Percentiles rank a stretch among this genome's conserved stretches.
These are phyloP conservation scores for Pisolithus orientalis DNA, from an alignment of 768 basidiomycete species.

Conservation along the genomic window DNA sequence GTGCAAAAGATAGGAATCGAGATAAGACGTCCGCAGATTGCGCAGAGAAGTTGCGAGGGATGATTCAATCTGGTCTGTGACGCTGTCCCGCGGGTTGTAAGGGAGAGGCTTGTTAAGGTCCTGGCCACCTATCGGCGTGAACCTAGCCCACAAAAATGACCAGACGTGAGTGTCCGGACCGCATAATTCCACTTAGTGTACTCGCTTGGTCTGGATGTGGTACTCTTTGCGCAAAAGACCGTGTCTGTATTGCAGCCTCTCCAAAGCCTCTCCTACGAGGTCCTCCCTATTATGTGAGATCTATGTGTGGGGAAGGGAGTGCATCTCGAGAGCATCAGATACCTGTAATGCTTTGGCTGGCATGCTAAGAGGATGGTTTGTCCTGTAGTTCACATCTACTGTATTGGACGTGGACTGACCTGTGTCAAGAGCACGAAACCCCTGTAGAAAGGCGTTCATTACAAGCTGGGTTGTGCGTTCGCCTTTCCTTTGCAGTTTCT, in stretches of 20 bases:
- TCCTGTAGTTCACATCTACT: background rate
- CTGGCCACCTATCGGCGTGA: constrained; percentile 69
- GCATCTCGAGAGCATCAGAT: constrained; percentile 6
- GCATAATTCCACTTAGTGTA: background rate
- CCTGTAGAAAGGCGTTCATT: constrained; percentile 62
- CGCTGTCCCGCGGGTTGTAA: constrained; percentile 48
- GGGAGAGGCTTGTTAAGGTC: constrained; percentile 65
- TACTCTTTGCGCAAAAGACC: constrained; percentile 62
- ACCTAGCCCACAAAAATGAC: constrained; percentile 37
- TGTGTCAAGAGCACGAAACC: constrained; percentile 82
- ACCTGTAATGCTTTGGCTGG: constrained; percentile 70
- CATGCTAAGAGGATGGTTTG: constrained; percentile 36
- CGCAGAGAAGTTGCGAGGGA: constrained; percentile 61
- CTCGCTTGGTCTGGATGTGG: constrained; percentile 76
- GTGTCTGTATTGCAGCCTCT: constrained; percentile 48
- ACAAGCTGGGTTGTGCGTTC: constrained; percentile 64
- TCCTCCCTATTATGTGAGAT: constrained; percentile 51
- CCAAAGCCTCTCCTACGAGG: constrained; percentile 70
- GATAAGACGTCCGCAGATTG: constrained; percentile 65
- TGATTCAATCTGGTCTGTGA: constrained; percentile 52
- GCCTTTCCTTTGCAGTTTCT: constrained; percentile 55
- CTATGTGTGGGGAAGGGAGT: background rate
- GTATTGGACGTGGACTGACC: constrained; percentile 35
- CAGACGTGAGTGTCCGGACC: background rate
- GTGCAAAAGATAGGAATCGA: constrained; percentile 78